Conservation (phyloP, 495 filamentous ascomycete genomes). For the Penicillium alfredii region DNA sequence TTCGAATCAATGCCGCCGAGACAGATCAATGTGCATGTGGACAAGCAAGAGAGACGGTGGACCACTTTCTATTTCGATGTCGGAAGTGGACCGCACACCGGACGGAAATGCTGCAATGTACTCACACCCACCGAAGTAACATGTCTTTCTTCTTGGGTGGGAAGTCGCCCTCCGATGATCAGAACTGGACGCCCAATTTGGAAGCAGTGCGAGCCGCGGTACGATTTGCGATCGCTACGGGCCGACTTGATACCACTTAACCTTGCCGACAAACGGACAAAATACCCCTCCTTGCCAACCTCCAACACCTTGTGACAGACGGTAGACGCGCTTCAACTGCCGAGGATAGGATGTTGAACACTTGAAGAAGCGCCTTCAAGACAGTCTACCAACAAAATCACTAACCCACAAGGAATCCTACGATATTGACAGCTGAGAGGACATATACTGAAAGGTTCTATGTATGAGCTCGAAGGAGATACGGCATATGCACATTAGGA, state of each 20-base stretch:
- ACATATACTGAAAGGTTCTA: slow-evolving; percentile 17
- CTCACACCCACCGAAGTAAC: slow-evolving; percentile 26
- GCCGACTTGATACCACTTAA: slow-evolving; percentile 27
- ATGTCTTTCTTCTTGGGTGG: slow-evolving; percentile 29
- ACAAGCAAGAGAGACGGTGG: slow-evolving; percentile 28
- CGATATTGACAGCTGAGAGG: slow-evolving; percentile 16
- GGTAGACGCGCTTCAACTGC: slow-evolving; percentile 22
- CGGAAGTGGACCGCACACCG: slow-evolving; percentile 23
- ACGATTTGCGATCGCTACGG: slow-evolving; percentile 30
- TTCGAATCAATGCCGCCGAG: slow-evolving; percentile 20
- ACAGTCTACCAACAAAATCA: slow-evolving; percentile 21
- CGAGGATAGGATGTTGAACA: slow-evolving; percentile 19
- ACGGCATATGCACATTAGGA: slow-evolving; percentile 11
- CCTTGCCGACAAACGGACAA: slow-evolving; percentile 8
- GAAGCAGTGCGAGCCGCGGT: slow-evolving; percentile 31
- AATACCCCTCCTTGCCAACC: slow-evolving; percentile 8
- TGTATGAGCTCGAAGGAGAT: slow-evolving; percentile 23
- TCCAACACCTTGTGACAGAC: slow-evolving; percentile 15
- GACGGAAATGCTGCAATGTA: slow-evolving; percentile 29
- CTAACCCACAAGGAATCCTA: slow-evolving; percentile 24
- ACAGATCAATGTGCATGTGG: slow-evolving; percentile 24
- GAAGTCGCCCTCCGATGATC: slow-evolving; percentile 24
- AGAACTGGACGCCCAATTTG: slow-evolving; percentile 28
- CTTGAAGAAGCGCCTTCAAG: slow-evolving; percentile 23
- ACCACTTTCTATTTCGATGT: slow-evolving; percentile 33